Evolutionary conservation across 2,329 filamentous ascomycete species (phyloP).

Genomic region (Talaromyces sp.): DNA sequence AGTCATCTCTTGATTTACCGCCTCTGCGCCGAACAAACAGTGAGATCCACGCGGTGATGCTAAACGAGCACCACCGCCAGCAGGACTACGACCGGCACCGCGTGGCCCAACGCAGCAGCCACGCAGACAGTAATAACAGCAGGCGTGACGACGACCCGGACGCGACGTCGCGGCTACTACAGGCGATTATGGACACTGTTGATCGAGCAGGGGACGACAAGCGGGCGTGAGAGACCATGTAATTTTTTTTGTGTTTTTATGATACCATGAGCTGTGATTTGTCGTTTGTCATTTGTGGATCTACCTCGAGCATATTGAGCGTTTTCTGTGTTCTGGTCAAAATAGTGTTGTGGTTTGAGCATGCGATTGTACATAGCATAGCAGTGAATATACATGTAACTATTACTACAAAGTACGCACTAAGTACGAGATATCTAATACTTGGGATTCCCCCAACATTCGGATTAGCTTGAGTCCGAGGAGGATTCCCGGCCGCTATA

Average conservation of each 20-base stretch:
- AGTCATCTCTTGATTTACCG: constrained; percentile 10
- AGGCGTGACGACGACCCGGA: constrained; percentile 19
- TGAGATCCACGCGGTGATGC: constrained; percentile 25
- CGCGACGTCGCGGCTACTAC: constrained; percentile 35
- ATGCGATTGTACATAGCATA: neutral
- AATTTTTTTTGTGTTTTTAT: neutral
- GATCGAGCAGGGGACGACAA: constrained; percentile 9
- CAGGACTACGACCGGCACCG: constrained; percentile 13
- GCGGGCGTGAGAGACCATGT: neutral
- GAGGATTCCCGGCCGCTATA: neutral
- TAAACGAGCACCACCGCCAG: constrained; percentile 15
- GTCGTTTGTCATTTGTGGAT: neutral
- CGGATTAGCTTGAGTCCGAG: no score
- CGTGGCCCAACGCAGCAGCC: neutral
- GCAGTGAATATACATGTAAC: neutral
- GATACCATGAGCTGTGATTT: neutral
- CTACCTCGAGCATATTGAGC: neutral
- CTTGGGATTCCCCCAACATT: neutral
- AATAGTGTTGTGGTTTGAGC: neutral
- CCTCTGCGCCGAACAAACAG: constrained; percentile 33
- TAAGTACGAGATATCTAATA: neutral
- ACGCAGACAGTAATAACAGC: neutral
- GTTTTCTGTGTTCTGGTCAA: neutral
- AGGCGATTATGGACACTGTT: constrained; percentile 39
- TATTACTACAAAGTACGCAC: neutral